phyloP scores from a whole-genome alignment of 306 rosid species.

The Corylus avellana region DNA sequence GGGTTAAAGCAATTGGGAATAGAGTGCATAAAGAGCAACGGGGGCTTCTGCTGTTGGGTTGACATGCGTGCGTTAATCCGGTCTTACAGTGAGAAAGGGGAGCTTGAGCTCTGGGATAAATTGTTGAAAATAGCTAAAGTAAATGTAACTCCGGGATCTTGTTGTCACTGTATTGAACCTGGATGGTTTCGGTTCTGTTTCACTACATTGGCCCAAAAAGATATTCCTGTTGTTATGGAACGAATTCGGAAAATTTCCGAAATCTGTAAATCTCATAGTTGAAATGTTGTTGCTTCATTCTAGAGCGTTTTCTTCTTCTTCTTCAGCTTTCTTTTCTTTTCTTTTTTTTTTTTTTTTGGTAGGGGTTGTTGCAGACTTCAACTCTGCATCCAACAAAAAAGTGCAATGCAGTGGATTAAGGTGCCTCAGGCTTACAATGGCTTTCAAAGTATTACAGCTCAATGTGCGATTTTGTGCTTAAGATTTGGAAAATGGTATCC shows the following conservation, averaged over 20 bases:
- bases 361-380: not conserved
- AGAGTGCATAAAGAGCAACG: slow-evolving; percentile 61
- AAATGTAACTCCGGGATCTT: slow-evolving; percentile 82
- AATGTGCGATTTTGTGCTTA: not conserved
- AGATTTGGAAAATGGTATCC: not conserved
- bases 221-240: slow-evolving; percentile 69
- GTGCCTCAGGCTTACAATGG: not conserved
- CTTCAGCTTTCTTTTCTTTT: no score
- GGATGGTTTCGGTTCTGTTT: slow-evolving; percentile 94
- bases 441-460: not conserved
- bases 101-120: slow-evolving; percentile 91
- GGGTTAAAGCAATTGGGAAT: slow-evolving; percentile 81
- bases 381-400: not conserved
- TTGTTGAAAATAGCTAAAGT: slow-evolving; percentile 74
- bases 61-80: slow-evolving; percentile 70
- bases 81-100: slow-evolving; percentile 84
- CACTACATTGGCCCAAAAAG: slow-evolving; percentile 58
- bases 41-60: slow-evolving; percentile 94
- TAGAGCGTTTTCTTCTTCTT: slow-evolving; percentile 1
- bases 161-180: slow-evolving; percentile 83
- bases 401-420: not conserved
- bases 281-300: slow-evolving; percentile 32
- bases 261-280: slow-evolving; percentile 51
- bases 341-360: no score
- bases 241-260: slow-evolving; percentile 65